These are phyloP conservation scores for Calonectria leucothoes DNA, from an alignment of 2,329 filamentous ascomycete genomes.

Conservation along the genomic window DNA sequence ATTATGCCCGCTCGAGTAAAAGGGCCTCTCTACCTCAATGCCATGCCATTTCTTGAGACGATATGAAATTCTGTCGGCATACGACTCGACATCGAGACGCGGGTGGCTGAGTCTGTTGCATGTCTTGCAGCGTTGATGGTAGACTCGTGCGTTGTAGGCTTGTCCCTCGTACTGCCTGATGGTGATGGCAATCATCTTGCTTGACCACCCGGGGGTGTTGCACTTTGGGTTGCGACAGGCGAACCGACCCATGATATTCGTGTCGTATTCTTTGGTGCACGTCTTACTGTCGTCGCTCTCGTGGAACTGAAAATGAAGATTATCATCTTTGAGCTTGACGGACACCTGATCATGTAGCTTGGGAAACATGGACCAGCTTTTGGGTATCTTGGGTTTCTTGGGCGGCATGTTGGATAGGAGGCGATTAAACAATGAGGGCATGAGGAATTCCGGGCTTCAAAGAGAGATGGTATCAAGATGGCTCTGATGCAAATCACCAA, in stretches of 20 bases:
- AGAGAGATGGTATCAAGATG: not conserved
- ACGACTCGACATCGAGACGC: constrained; percentile 42
- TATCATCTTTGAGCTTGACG: constrained; percentile 20
- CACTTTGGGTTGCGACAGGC: constrained; percentile 44
- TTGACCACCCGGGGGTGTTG: constrained; percentile 42
- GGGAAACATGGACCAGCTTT: constrained; percentile 35
- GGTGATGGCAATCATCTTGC: constrained; percentile 47
- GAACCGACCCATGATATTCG: constrained; percentile 49
- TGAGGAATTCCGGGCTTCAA: not conserved
- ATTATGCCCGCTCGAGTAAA: not conserved
- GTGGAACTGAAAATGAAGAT: constrained; percentile 39
- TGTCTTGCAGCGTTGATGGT: constrained; percentile 48
- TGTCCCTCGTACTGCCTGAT: constrained; percentile 45
- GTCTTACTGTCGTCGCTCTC: constrained; percentile 21
- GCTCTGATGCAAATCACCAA: not conserved
- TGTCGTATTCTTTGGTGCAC: constrained; percentile 37
- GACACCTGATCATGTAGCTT: constrained; percentile 28
- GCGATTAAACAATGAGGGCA: no score
- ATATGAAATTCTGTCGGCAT: constrained; percentile 49
- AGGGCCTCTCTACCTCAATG: constrained; percentile 29
- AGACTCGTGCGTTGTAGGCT: constrained; percentile 51
- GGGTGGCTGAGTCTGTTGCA: constrained; percentile 45
- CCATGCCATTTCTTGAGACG: constrained; percentile 52
- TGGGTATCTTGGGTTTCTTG: not conserved
- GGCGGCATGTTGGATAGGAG: not conserved